Base-by-base conservation (phyloP, 345 rosid species). In the Hevea brasiliensis region DNA sequence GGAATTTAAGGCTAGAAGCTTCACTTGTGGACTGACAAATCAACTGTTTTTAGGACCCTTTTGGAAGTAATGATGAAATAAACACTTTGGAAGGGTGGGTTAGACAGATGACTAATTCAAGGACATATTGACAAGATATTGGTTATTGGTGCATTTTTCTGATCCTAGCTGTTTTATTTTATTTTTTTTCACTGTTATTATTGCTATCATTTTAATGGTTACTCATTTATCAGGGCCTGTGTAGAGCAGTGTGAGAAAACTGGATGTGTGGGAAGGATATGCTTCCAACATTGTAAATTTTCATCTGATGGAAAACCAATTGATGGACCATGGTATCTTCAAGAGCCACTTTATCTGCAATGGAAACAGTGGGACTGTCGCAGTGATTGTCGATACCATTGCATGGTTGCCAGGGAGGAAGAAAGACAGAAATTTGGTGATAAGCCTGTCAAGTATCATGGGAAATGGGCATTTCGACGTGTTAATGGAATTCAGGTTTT, bases 351-450 rank as follows among this genome's bases (percentile, higher is more conserved):
- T 41, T 91, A 91, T 73, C 76, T 87, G 24, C 73, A 77, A 72
- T 93, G 98, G 97, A 93, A 91, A 82, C 96, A 93, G 44, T 94
- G 97, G 98, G 96, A 92, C 71, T 92, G 97, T 73, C 85, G 45
- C 48, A 83, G 85, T 73, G 91, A 89, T 70, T 91, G 97, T 54
- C 85, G 75, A 37, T 91, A 89, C 75, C 84, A 88, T 40, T 91
- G 98, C 71, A 94, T 94, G 97, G 84, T 92, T 83, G 72, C 81
- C 58, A 89, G 97, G 81, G 95, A 92, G 85, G 89, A 89, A 82
- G 94, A 92, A 70, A 85, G 92, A 64, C 79, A 72, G 71, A 82
- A 83, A 75, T 86, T 77, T 67, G 97, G 95, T 44, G 83, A 82
- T 55, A 79, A 64, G 59, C 97, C 97, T 73, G 87, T 86, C 74